Evolutionary conservation across 179 eudicot species (phyloP).

Genomic region (Patellifolia procumbens): DNA sequence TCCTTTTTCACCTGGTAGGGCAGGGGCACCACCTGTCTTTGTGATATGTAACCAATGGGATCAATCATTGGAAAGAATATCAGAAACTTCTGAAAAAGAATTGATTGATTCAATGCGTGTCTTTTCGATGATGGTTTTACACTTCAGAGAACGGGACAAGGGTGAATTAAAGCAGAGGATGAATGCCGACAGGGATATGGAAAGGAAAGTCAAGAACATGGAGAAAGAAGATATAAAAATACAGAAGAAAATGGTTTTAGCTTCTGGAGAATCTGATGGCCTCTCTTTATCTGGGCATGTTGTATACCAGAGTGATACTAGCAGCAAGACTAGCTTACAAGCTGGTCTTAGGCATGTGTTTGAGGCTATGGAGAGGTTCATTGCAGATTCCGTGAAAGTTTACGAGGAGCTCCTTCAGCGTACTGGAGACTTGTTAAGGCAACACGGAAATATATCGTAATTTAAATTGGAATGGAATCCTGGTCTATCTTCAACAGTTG

Average conservation of each 20-base stretch:
- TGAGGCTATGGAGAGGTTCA: constrained; percentile 80
- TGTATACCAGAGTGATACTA: constrained; percentile 87
- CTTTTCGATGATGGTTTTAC: constrained; percentile 62
- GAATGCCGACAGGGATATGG: constrained; percentile 56
- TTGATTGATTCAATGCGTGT: constrained; percentile 78
- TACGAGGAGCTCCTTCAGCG: constrained; percentile 81
- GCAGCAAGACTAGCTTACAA: constrained; percentile 63
- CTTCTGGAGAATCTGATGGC: constrained; percentile 39
- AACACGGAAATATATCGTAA: constrained; percentile 41
- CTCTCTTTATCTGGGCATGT: constrained; percentile 51
- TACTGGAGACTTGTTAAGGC: constrained; percentile 58
- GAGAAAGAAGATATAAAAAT: constrained; percentile 79
- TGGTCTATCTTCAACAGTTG: background rate
- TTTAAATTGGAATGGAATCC: background rate
- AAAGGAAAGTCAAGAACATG: constrained; percentile 62
- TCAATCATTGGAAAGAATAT: constrained; percentile 71
- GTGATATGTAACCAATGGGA: constrained; percentile 90
- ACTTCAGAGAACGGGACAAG: constrained; percentile 74
- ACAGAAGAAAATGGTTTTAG: constrained; percentile 59
- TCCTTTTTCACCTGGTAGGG: constrained; percentile 90
- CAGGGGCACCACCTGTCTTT: constrained; percentile 89
- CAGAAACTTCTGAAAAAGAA: constrained; percentile 91
- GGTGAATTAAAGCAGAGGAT: constrained; percentile 67
- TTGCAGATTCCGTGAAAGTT: constrained; percentile 60
- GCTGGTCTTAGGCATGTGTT: constrained; percentile 60